A percentile compares a stretch with the other conserved stretches of the same genome.
These are phyloP conservation scores for Agroathelia rolfsii DNA, from an alignment of 1,284 basidiomycete species.

Conservation along the genomic window DNA sequence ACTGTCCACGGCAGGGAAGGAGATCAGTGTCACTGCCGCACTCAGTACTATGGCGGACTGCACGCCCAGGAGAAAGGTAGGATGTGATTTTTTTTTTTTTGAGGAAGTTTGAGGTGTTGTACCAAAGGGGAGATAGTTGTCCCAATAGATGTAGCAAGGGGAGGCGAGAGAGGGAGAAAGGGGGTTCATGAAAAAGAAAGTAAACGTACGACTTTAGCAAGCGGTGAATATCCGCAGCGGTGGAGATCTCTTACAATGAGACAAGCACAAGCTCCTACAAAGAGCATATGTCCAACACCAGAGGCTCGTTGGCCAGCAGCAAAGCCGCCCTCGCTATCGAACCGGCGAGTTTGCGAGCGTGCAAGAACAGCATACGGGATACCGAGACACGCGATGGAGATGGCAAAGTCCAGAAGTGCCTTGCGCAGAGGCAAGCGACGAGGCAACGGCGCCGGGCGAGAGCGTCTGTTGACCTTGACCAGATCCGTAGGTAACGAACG, in stretches of 20 bases:
- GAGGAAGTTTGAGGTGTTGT: constrained; percentile 10
- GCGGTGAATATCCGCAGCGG: too few species aligned
- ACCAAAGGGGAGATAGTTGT: constrained; percentile 9
- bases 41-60: constrained; percentile 70
- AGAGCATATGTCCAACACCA: constrained; percentile 41
- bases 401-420: constrained; percentile 41
- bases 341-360: constrained; percentile 31
- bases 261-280: constrained; percentile 55
- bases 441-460: too few species aligned
- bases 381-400: constrained; percentile 56
- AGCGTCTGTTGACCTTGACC: constrained; percentile 17
- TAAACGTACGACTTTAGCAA: too few species aligned
- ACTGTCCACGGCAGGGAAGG: constrained; percentile 58
- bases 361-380: constrained; percentile 64
- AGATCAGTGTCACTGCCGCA: constrained; percentile 67
- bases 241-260: constrained; percentile 65
- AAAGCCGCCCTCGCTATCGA: constrained; percentile 51
- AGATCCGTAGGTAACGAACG: constrained; percentile 50
- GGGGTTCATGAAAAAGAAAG: constrained; percentile 4
- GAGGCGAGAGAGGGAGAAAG: constrained; percentile 13
- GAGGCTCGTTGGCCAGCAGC: constrained; percentile 40
- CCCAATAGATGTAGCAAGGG: too few species aligned
- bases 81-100: too few species aligned
- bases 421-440: constrained; percentile 35
- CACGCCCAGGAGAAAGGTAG: too few species aligned